Evolutionary conservation across 2,329 filamentous ascomycete species (phyloP), one percentile per base, ranked within the genome.

Genomic region (Drechslerella dactyloides): DNA sequence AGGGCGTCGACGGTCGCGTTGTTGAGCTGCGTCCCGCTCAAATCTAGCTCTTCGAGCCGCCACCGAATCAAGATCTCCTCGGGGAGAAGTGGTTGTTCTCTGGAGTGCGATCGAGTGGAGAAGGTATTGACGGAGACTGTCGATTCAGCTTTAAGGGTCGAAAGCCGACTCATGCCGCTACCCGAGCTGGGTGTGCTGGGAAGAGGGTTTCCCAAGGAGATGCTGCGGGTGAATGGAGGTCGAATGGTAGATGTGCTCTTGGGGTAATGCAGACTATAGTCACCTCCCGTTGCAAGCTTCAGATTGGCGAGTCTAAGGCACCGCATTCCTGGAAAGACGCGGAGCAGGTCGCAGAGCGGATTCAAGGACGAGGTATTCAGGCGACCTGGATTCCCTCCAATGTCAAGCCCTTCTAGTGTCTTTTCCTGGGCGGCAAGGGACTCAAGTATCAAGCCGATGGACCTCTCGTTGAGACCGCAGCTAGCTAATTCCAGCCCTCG

Each of bases 401-500:
- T 84, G 76, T 90, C 84, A 68, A 90, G 81, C 0, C 84, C 84
- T 77, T 90, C 88, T 21, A 90, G 78, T 0, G 87, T 90, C 35
- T 84, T 85, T 74, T 87, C 86, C 76, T 90, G 89, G 1, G 84
- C 82, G 30, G 86, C 82, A 15, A 90, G 79, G 15, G 87, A 85
- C 57, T 88, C 87, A 27, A 90, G 79, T 13, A 90, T 80, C 46
- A 89, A 82, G 51, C 87, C 82, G 63, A 87, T 79, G n/a, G 82
- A 83, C 27, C 85, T 81, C 75, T 87, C 85, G 21, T 81, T 85
- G 52, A 87, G 78, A 6, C 83, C 84, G 75, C 88, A 90, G 50
- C 85, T 83, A 56, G 86, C 86, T 61, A 89, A 82, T 76, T 90
- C 88, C 17, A 90, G 81, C 1, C 87, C 88, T 53, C 88, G 85